Evolutionary conservation across 2,329 filamentous ascomycete species (phyloP), one percentile per base, ranked within the genome.

Genomic region (Fusarium lyarnte): DNA sequence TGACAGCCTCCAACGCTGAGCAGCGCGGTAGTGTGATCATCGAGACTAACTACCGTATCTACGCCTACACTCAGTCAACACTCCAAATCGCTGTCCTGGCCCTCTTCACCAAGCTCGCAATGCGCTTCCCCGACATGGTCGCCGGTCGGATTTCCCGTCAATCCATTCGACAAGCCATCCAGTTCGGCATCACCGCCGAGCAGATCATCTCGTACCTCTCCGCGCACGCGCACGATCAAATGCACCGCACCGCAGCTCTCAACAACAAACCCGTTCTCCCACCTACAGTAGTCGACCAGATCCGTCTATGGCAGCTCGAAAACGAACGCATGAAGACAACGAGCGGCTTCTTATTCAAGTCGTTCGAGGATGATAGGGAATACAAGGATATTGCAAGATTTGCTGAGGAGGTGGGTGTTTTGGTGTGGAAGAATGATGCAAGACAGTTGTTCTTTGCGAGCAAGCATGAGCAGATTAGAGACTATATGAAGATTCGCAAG

Each of bases 1-100:
- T 82, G 29, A 76, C 81, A 3, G 78, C 78, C 23, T 77, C 81
- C 29, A 78, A 62, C 33, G 77, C 82, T 58, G 84, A 87, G 23
- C 82, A 86, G 70, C 91, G 91, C 77, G 95, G 95, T 70, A 96
- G 94, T 84, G 94, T 99, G 79, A 95, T 99, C 77, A 90, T 99
- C 74, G 96, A 99, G 85, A 99, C 96, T 13, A 99, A 99, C 84
- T 98, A 98, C 84, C 93, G 96, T 31, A 85, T 99, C 75, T 99
- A 99, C 84, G 96, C 96, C 36, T 99, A 99, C 84, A 98, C 97
- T 11, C 92, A 93, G 38, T 97, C 94, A 0, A 94, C 95, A 0
- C 89, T 99, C 2, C 95, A 98, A 81, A 99, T 98, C 73, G 94
- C 94, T 59, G 94, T 99, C 67, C 91, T 99, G 49, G 91, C 92